Base-by-base conservation (phyloP, 805 yeast species). In the Saturnispora serradocipensis region DNA sequence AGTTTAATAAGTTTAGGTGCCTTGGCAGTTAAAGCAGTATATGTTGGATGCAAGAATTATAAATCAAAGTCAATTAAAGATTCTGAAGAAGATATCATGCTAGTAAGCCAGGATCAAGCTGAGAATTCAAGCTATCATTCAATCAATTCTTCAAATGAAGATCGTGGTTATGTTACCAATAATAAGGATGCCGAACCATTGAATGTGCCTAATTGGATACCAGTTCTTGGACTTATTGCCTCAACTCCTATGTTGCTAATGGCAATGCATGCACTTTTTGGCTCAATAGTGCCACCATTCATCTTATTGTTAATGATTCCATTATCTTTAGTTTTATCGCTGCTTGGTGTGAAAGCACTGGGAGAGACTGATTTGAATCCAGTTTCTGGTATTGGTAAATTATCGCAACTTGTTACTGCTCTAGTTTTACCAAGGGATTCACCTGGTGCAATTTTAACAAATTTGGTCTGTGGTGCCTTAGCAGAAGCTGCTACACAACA, bases 401-500 rank as follows among this genome's bases (percentile, higher is more conserved):
- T 91, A 28, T 90, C 97, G 1, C 99, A 91, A 65, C 72, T 91
- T 46, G 67, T 93, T 2, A 88, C 93, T 67, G 96, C 97, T 0
- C 62, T 88, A 11, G 73, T 91, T 5, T 76, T 89, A 25, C 96
- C 96, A 0, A 72, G 73, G 32, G 66, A 72, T 44, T 86, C 82
- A 53, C 95, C 95, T 1, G 89, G 95, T 2, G 79, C 88, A 10
- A 88, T 93, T 5, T 69, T 91, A 40, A 81, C 88, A 44, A 93
- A 91, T 63, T 71, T 91, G 46, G 85, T 91, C 1, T 96, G 97
- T 4, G 99, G 99, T 16, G 99, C 97, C 13, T 82, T 91, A 42
- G 95, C 98, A 1, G 99, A 91, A 69, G 97, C 98, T 0, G 98
- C 98, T 8, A 97, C 99, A 2, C 98, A 93, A 69, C 99, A 91